Percentiles rank a stretch among this genome's conserved stretches.
phyloP scores from a whole-genome alignment of 331 rosid genomes.

The Pyrus hybrid region DNA sequence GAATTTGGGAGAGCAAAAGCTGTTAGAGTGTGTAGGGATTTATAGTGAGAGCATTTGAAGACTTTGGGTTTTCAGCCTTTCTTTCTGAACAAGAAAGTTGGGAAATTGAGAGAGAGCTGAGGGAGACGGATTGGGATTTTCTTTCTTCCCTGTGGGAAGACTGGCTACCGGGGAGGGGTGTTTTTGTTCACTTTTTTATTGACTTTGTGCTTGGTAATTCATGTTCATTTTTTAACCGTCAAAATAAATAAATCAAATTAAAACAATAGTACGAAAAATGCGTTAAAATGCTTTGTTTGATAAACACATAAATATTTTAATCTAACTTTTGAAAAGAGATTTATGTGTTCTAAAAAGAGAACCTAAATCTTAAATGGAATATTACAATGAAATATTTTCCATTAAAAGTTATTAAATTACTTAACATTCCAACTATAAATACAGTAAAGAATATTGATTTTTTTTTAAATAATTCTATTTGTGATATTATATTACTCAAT shows the following conservation, averaged over 20 bases:
- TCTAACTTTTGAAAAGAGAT: not conserved
- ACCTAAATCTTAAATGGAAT: not conserved
- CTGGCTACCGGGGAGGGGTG: constrained; percentile 10
- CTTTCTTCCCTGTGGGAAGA: not conserved
- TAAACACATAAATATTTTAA: no score
- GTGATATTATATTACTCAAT: no score
- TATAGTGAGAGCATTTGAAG: not conserved
- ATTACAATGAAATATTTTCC: not conserved
- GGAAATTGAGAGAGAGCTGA: not conserved
- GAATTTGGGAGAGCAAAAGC: not conserved
- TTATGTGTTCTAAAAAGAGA: not conserved
- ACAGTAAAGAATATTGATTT: no score
- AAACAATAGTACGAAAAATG: no score
- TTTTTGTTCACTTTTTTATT: not conserved
- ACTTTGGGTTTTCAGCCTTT: constrained; percentile 5
- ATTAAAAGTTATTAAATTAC: not conserved
- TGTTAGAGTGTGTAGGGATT: not conserved
- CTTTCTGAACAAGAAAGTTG: constrained; percentile 26
- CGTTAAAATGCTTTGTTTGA: accelerated
- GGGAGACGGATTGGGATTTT: constrained; percentile 8
- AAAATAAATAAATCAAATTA: no score
- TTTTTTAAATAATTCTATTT: no score
- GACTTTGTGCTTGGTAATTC: not conserved
- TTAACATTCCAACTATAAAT: not conserved
- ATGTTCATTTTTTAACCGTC: no score